A percentile compares a stretch with the other conserved stretches of the same genome.
phyloP scores from a whole-genome alignment of 2,329 filamentous ascomycete genomes.

The Rugonectria rugulosa region DNA sequence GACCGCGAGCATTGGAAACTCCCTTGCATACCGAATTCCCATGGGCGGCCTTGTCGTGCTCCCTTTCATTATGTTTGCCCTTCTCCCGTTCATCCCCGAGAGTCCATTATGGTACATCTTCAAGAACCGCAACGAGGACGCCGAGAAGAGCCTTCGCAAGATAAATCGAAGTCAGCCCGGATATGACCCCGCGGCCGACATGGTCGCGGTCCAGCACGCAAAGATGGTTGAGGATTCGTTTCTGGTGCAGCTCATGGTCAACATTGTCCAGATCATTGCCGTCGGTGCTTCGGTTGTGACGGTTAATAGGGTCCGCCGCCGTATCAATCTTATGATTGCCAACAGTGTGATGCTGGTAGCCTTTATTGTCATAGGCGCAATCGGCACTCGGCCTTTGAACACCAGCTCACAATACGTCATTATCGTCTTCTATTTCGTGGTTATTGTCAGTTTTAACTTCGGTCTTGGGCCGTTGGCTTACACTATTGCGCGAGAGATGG shows the following conservation, averaged over 20 bases:
- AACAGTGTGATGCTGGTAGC: slow-evolving; percentile 44
- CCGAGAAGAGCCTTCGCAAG: slow-evolving; percentile 41
- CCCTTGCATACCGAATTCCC: slow-evolving; percentile 33
- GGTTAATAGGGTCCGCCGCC: slow-evolving; percentile 47
- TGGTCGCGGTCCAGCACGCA: slow-evolving; percentile 31
- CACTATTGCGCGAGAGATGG: slow-evolving; percentile 51
- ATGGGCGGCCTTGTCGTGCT: slow-evolving; percentile 40
- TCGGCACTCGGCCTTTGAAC: slow-evolving; percentile 27
- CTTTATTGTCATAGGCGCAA: slow-evolving; percentile 42
- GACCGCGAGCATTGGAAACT: slow-evolving; percentile 33
- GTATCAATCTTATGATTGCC: slow-evolving; percentile 46
- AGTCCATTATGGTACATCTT: slow-evolving; percentile 42
- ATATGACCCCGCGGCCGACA: slow-evolving; percentile 39
- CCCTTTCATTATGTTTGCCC: slow-evolving; percentile 33
- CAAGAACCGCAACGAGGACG: slow-evolving; percentile 38
- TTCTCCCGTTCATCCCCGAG: slow-evolving; percentile 38
- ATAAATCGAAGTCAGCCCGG: slow-evolving; percentile 42
- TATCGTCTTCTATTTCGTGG: slow-evolving; percentile 39
- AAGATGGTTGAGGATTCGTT: slow-evolving; percentile 37
- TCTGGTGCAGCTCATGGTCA: slow-evolving; percentile 47
- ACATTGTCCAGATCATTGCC: slow-evolving; percentile 48
- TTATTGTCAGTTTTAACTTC: slow-evolving; percentile 50
- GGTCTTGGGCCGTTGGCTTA: slow-evolving; percentile 48
- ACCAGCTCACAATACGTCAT: slow-evolving; percentile 30
- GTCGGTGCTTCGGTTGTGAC: slow-evolving; percentile 45